Base-by-base conservation (phyloP, 257 asterid species). In the Penstemon eatonii region DNA sequence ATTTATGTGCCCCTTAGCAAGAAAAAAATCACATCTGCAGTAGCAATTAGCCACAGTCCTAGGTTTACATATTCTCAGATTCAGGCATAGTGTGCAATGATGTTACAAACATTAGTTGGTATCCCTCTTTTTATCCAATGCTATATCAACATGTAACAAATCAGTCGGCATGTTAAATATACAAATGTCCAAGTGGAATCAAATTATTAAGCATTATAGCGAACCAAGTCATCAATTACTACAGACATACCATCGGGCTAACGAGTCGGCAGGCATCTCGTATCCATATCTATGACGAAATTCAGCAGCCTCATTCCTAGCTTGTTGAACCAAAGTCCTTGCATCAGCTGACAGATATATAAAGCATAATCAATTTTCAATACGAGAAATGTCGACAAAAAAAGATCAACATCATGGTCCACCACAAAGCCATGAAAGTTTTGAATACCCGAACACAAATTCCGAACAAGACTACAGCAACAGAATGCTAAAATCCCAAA, bases 291-390 rank as follows among this genome's bases (percentile, higher is more conserved):
- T 87, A 69, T 76, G 81, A 55, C 99, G 96, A 69, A 87, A 94
- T 68, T 91, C 97, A 68, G 97, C 96, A 68, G 99, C 99, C 84
- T 91, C 97, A 73, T 83, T 89, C 78, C 99, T 91, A 7, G 96
- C 99, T 87, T 94, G 99, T 76, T 86, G 90, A 74, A 91, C 97
- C 84, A 94, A 84, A 75, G 97, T 86, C 86, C 97, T 87, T 51
- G 96, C 97, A 87, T 94, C 96, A 77, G 99, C 96, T 94, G 81
- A 41, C 67, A 47, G 66, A 3, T 33, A 65, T 19, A 65, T 2
- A 13, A 25, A 62, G 44, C 61, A 9, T 50, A 66, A 56, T 57
- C 56, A 66, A 67, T 56, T 40, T 67, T 33, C 33, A 7, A 36
- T 44, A 41, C 15, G 68, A 69, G 42, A 41, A 68, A n/a, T 0